phyloP scores from a whole-genome alignment of 768 basidiomycete genomes.

The Gymnopilus junonius region DNA sequence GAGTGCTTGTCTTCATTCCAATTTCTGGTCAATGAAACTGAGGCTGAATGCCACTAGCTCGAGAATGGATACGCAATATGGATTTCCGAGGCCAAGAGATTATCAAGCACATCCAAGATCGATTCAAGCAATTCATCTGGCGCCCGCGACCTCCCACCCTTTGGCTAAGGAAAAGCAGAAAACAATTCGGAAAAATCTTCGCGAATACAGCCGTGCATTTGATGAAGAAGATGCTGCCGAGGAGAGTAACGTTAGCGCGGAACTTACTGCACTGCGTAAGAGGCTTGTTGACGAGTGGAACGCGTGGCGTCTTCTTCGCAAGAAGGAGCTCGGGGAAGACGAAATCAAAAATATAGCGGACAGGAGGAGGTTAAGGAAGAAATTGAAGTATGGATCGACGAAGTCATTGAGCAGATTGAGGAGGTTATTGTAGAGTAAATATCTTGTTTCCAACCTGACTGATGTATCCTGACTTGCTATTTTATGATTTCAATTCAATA shows the following conservation, averaged over 20 bases:
- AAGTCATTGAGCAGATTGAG: conserved; percentile 90
- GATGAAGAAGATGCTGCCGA: conserved; percentile 98
- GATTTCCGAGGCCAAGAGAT: conserved; percentile 98
- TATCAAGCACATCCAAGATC: conserved; percentile 86
- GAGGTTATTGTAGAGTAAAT: conserved; percentile 67
- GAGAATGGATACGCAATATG: conserved; percentile 97
- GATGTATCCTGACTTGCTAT: background rate
- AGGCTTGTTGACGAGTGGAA: conserved; percentile 99
- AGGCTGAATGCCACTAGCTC: conserved; percentile 54
- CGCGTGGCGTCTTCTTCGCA: conserved; percentile 85
- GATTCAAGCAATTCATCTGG: conserved; percentile 99
- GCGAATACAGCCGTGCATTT: conserved; percentile 89
- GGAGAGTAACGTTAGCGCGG: conserved; percentile 93
- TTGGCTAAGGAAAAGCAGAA: conserved; percentile 89
- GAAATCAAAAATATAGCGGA: conserved; percentile 41
- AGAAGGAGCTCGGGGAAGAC: conserved; percentile 67
- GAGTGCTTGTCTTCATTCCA: conserved; percentile 13
- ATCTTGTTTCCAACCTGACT: background rate
- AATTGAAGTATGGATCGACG: conserved; percentile 94
- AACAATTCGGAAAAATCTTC: conserved; percentile 83
- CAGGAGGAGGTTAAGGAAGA: conserved; percentile 72
- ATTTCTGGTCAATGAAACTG: background rate
- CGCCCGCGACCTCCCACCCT: conserved; percentile 92
- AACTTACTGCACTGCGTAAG: conserved; percentile 87
- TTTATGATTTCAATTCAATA: background rate